Base-by-base conservation (phyloP, 2,329 filamentous ascomycete species). In the Rhynchosporium graminicola region DNA sequence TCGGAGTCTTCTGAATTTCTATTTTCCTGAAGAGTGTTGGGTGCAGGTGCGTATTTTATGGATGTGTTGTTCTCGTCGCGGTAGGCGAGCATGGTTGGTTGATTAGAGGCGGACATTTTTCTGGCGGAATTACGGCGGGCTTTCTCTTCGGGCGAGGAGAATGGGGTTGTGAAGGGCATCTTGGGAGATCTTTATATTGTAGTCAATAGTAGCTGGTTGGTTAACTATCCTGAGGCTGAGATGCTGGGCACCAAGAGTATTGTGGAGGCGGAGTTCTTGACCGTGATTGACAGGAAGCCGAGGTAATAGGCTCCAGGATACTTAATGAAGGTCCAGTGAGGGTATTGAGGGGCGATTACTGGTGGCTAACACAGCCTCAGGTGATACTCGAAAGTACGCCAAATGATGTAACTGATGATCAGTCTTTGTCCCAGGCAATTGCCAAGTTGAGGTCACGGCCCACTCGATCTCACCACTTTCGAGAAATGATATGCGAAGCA, bases 1-100 rank as follows among this genome's bases (percentile, higher is more conserved):
- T 72, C 71, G 48, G 67, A 69, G 48, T 71, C 70, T 59, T 69
- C 68, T 36, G 33, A 36, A 46, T 52, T 42, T 56, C 48, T 20
- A 13, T 47, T n/a, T 56, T 50, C 36, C 33, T 51, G 43, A 38
- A 31, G 20, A 50, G 33, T 20, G 31, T 31, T 36, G 29, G 57
- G 1, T 26, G 13, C n/a, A 6, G 59, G 4, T 29, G 51, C 31
- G 52, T 69, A 67, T 58, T 56, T 51, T 29, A 67, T 50, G 10
- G 57, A 59, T 2, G 46, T 48, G 67, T 65, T 65, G 55, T 61
- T 59, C 5, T 47, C 26, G 28, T 68, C 67, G 54, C 67, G 63
- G 58, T 65, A 69, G 38, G 67, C 59, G 58, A 68, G 60, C 48
- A 67, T 58, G 12, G 55, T 26, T 48, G 62, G 40, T 42, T 50